These are phyloP conservation scores for Pseudofabraea citricarpa DNA, from an alignment of 2,329 filamentous ascomycete genomes.

Conservation along the genomic window DNA sequence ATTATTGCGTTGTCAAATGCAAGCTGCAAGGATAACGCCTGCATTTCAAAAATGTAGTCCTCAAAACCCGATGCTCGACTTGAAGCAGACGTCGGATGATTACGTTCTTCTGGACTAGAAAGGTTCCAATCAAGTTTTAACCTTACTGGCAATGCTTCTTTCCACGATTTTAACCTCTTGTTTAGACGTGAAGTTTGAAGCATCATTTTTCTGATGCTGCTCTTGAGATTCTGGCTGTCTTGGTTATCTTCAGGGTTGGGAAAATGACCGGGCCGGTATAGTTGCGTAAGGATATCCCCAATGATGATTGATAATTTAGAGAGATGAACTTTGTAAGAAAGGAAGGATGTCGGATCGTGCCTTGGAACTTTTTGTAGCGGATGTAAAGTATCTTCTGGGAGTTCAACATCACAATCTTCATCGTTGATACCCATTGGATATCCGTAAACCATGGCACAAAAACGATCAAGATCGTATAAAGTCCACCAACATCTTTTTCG, in stretches of 20 bases:
- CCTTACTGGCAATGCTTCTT: background rate
- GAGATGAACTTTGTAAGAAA: background rate
- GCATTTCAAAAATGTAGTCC: background rate
- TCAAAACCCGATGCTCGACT: background rate
- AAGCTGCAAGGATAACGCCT: background rate
- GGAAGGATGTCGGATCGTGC: background rate
- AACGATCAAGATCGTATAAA: background rate
- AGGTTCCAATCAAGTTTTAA: background rate
- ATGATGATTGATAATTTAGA: background rate
- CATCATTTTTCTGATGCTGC: background rate
- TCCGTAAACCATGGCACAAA: background rate
- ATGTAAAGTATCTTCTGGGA: background rate
- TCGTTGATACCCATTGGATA: background rate
- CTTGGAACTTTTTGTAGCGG: background rate
- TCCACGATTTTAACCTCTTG: background rate
- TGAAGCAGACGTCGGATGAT: background rate
- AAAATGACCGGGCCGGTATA: too few species aligned
- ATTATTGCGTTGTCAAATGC: background rate
- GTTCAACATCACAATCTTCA: background rate
- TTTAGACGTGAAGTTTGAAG: background rate
- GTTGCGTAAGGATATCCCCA: background rate
- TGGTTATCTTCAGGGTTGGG: background rate
- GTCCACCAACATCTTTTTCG: background rate
- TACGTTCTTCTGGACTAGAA: background rate
- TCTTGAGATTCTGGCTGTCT: background rate